These are phyloP conservation scores for Gardenia jasminoides DNA, from an alignment of 257 asterid genomes.

Conservation along the genomic window DNA sequence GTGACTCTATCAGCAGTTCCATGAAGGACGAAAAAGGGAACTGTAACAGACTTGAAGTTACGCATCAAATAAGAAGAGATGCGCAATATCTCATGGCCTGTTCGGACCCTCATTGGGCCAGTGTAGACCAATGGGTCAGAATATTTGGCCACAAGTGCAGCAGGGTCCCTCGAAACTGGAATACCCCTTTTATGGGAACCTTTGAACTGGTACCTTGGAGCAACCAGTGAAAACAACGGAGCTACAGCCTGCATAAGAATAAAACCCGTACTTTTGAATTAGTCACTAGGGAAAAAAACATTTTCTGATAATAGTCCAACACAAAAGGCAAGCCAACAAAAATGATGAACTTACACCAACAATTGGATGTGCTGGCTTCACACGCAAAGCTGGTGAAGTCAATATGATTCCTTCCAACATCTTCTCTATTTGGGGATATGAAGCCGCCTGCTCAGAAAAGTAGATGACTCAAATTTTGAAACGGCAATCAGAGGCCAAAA, in stretches of 20 bases:
- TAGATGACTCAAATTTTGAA: slow-evolving; percentile 1
- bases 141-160: slow-evolving; percentile 80
- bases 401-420: slow-evolving; percentile 89
- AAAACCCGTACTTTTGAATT: neutral
- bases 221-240: slow-evolving; percentile 85
- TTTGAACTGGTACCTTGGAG: slow-evolving; percentile 94
- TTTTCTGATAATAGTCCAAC: neutral
- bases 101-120: slow-evolving; percentile 92
- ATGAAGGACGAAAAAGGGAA: slow-evolving; percentile 94
- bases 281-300: neutral
- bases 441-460: slow-evolving; percentile 63
- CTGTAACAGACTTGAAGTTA: slow-evolving; percentile 65
- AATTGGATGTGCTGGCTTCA: slow-evolving; percentile 95
- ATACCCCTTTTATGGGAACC: slow-evolving; percentile 97
- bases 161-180: slow-evolving; percentile 95
- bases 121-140: slow-evolving; percentile 97
- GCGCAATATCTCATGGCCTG: slow-evolving; percentile 96
- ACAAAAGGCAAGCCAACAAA: neutral
- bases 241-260: slow-evolving; percentile 69
- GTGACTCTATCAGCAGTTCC: slow-evolving; percentile 97
- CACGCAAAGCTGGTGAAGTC: slow-evolving; percentile 98
- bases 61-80: slow-evolving; percentile 72
- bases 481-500: neutral
- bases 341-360: slow-evolving; percentile 62
- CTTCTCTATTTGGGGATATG: slow-evolving; percentile 64